Base-by-base conservation (phyloP, 2,329 filamentous ascomycete species). In the Emergomyces africanus region DNA sequence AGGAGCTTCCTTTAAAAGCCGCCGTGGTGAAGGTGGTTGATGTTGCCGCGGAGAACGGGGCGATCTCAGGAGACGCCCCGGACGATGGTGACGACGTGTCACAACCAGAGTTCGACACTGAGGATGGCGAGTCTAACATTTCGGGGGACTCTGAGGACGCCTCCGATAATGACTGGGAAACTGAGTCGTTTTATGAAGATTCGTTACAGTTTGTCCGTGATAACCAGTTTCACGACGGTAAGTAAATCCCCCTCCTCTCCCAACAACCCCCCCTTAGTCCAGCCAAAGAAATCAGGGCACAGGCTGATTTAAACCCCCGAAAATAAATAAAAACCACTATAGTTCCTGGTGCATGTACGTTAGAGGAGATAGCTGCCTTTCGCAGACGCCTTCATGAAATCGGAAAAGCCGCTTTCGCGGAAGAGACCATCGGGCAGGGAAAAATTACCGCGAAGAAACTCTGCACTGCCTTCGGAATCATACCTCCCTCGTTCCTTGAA, bases 381-480 rank as follows among this genome's bases (percentile, higher is more conserved):
- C 84, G 88, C 64, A 81, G 85, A 66, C 81, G 87, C 63, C 79
- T 96, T 61, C 87, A 87, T 69, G 79, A 83, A 57, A 78, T 90
- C 62, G 91, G 91, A n/a, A 87, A 88, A 25, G 81, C 83, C 61
- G 81, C 86, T 61, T 95, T 96, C 71, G 84, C 89, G 68, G 78
- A 83, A 66, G 80, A 85, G 65, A 90, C 87, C 37, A 78, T 95
- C 56, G 83, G 84, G 63, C 79, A 80, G 57, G 84, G 85, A 37
- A 79, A 78, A 57, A 85, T 94, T 70, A 85, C 86, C 23, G 88
- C 88, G 58, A 90, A 87, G 74, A 92, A 89, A 73, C 79, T 96
- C 35, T 84, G 92, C 69, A 90, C 89, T 9, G 91, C 90, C 15
- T 96, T 96, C 77, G 86, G 85, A 61, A 83, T 96, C 65, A 78